phyloP scores from a whole-genome alignment of 2,329 filamentous ascomycete species.

The Pyricularia sp. region DNA sequence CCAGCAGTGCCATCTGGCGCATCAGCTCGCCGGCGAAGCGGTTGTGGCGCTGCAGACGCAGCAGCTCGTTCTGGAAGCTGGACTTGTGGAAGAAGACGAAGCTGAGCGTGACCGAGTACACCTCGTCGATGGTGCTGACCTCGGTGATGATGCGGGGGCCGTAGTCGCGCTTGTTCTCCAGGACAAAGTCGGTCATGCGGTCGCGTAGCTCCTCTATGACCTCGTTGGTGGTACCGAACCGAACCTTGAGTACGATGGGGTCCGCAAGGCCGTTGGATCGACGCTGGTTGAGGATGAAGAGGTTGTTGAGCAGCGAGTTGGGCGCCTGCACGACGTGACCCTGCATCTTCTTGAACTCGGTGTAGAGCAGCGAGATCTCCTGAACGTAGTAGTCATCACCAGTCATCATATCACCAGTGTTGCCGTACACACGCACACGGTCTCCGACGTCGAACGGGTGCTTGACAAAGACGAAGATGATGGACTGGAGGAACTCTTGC shows the following conservation, averaged over 20 bases:
- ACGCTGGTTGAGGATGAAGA: constrained; percentile 93
- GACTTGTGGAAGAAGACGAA: constrained; percentile 97
- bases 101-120: constrained; percentile 79
- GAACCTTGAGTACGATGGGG: constrained; percentile 73
- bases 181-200: constrained; percentile 74
- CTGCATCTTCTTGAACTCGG: constrained; percentile 98
- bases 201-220: constrained; percentile 76
- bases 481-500: constrained; percentile 87
- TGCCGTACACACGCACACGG: constrained; percentile 84
- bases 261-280: constrained; percentile 84
- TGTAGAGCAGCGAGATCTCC: constrained; percentile 85
- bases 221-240: constrained; percentile 76
- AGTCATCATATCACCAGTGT: constrained; percentile 65
- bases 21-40: constrained; percentile 91
- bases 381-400: constrained; percentile 97
- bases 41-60: constrained; percentile 84
- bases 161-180: constrained; percentile 72
- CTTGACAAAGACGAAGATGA: constrained; percentile 94
- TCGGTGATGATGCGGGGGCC: constrained; percentile 49
- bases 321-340: constrained; percentile 93
- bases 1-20: constrained; percentile 71
- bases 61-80: constrained; percentile 89
- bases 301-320: constrained; percentile 83
- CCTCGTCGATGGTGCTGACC: constrained; percentile 68
- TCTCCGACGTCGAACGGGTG: constrained; percentile 96